Base-by-base conservation (phyloP, 306 rosid genomes). In the Fragaria iinumae region DNA sequence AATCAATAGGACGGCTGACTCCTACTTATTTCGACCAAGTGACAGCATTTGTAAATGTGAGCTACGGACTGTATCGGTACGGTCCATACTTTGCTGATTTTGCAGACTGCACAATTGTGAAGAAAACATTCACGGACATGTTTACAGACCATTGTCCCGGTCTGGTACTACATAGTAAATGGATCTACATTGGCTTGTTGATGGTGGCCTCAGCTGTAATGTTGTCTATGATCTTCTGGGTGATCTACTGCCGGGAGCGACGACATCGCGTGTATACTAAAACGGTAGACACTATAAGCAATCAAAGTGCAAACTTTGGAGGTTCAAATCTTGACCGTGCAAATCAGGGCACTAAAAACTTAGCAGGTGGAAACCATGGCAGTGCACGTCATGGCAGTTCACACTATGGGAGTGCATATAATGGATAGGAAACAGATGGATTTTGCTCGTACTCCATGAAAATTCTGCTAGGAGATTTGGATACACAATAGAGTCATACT, bases 261-360 rank as follows among this genome's bases (percentile, higher is more conserved):
- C 69, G 83, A 5, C 93, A 95, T 52, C 97, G 97, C 0, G 87
- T 85, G 20, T 90, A 91, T 72, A 88, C 97, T 0, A 95, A 92
- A 55, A 82, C 80, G 76, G 71, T 56, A 72, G 70, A 65, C 70
- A 38, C 23, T 65, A 14, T 17, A 64, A 4, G 8, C 14, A 34
- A 16, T 16, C 23, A 21, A 23, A 56, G 13, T 56, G 13, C 0
- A 21, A n/a, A 2, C 62, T n/a, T 8, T 52, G 57, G 57, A 10
- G 20, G 57, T 52, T n/a, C 23, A 20, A 52, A 52, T 56, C 13
- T n/a, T n/a, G 62, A 13, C 27, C 8, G 62, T 56, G 29, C 62
- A 56, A 56, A 56, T 8, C 13, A 56, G 25, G 62, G 2, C 5
- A 21, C 6, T n/a, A 56, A 4, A 56, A 3, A 56, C 29, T 9